Evolutionary conservation across 805 yeast species (phyloP).

Genomic region (Cyberlindnera nakhonratchasimensis): DNA sequence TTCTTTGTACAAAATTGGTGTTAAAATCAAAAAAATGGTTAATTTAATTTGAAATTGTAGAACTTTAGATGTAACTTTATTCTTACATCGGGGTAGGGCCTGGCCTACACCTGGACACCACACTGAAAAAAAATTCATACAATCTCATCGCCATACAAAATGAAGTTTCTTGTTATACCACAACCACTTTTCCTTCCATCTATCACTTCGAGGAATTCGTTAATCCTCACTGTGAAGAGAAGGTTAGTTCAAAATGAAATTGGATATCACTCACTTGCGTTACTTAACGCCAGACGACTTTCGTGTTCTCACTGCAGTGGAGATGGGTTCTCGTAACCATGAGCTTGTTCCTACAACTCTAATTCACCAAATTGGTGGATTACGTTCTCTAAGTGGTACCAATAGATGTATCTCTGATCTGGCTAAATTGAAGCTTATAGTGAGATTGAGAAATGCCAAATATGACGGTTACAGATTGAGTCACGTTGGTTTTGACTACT

Average conservation of each 20-base stretch:
- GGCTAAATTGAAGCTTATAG: conserved; percentile 78
- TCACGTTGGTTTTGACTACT: conserved; percentile 86
- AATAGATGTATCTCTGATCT: conserved; percentile 77
- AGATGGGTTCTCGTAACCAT: conserved; percentile 87
- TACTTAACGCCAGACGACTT: conserved; percentile 89
- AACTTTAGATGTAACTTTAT: too few species aligned
- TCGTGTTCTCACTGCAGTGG: conserved; percentile 83
- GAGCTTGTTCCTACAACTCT: conserved; percentile 89
- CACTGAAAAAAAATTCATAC: too few species aligned
- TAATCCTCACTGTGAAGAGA: conserved; percentile 8
- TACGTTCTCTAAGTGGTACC: conserved; percentile 72
- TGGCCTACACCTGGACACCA: background rate
- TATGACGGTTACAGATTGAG: conserved; percentile 93
- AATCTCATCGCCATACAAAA: too few species aligned
- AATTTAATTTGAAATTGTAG: conserved; percentile 1
- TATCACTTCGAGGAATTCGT: background rate
- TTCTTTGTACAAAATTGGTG: conserved; percentile 14
- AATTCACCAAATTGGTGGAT: conserved; percentile 75
- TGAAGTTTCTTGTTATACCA: too few species aligned
- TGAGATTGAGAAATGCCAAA: conserved; percentile 81
- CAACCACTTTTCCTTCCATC: background rate
- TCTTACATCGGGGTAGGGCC: too few species aligned
- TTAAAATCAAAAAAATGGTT: conserved; percentile 7
- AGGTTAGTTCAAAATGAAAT: conserved; percentile 56
- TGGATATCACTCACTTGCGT: conserved; percentile 91